phyloP scores from a whole-genome alignment of 2,329 filamentous ascomycete genomes.

The Ceratocystis ficicola region DNA sequence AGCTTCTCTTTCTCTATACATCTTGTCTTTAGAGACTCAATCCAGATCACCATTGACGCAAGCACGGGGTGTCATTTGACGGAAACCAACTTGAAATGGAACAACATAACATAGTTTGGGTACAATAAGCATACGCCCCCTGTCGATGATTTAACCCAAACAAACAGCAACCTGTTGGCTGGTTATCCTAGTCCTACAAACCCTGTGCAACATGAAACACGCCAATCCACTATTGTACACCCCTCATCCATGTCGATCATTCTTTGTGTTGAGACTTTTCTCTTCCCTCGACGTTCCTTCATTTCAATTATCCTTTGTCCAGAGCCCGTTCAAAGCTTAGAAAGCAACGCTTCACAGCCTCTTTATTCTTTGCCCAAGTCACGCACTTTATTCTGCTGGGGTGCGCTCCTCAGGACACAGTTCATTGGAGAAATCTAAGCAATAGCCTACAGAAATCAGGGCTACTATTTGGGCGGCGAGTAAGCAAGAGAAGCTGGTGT shows the following conservation, averaged over 20 bases:
- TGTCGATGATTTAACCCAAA: background rate
- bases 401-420: background rate
- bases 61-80: background rate
- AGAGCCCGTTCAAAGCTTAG: too few relatives aligned
- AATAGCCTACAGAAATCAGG: background rate
- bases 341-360: background rate
- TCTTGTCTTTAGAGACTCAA: too few relatives aligned
- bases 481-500: background rate
- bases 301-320: background rate
- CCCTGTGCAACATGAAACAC: slow-evolving; percentile 10
- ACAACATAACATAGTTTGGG: background rate
- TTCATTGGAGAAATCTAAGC: background rate
- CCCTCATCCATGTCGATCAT: slow-evolving; percentile 9
- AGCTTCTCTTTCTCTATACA: too few relatives aligned
- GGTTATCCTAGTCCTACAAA: background rate
- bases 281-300: background rate
- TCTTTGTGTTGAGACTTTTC: slow-evolving; percentile 2
- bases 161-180: background rate
- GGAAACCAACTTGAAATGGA: background rate
- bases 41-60: background rate
- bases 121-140: background rate
- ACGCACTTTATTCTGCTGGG: background rate
- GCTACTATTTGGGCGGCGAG: background rate
- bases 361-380: background rate
- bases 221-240: background rate